Conservation (phyloP, 2,329 filamentous ascomycete genomes). For the Niveomyces coronatus region DNA sequence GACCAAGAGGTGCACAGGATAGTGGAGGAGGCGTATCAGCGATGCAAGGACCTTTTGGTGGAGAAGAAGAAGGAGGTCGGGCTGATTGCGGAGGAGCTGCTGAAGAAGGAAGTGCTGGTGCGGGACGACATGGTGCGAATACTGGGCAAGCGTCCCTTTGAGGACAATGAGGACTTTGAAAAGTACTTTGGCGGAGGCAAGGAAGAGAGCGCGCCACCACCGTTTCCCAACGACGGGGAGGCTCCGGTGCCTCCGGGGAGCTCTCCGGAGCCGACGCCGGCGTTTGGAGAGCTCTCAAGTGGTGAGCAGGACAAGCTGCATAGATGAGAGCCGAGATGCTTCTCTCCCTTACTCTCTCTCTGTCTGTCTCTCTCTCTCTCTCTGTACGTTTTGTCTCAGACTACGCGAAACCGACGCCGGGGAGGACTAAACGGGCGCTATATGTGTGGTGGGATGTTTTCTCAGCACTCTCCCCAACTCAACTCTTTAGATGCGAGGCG, state of each 20-base stretch:
- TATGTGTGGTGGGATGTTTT: background rate
- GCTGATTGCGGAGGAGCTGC: slow-evolving; percentile 82
- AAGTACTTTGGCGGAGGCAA: slow-evolving; percentile 76
- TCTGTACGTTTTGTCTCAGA: too few species aligned
- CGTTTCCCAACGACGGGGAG: slow-evolving; percentile 37
- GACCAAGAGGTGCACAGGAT: slow-evolving; percentile 86
- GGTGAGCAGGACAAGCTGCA: slow-evolving; percentile 6
- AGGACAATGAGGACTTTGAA: slow-evolving; percentile 75
- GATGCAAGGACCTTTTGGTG: slow-evolving; percentile 73
- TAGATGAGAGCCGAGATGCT: background rate
- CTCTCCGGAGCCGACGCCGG: slow-evolving; percentile 27
- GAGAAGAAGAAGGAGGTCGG: slow-evolving; percentile 85
- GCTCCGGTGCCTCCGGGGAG: slow-evolving; percentile 22
- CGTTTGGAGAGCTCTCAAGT: slow-evolving; percentile 23
- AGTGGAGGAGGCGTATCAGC: slow-evolving; percentile 83
- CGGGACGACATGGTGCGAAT: slow-evolving; percentile 88
- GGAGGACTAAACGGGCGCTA: too few species aligned
- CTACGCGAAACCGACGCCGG: too few species aligned
- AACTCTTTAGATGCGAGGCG: slow-evolving; percentile 2
- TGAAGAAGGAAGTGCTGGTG: slow-evolving; percentile 82
- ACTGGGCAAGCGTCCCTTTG: slow-evolving; percentile 73
- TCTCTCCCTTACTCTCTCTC: too few species aligned
- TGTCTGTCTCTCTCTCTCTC: too few species aligned
- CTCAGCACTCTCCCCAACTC: background rate
- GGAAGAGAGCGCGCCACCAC: slow-evolving; percentile 47